Base-by-base conservation (phyloP, 2,329 filamentous ascomycete species). In the Fusarium poae region DNA sequence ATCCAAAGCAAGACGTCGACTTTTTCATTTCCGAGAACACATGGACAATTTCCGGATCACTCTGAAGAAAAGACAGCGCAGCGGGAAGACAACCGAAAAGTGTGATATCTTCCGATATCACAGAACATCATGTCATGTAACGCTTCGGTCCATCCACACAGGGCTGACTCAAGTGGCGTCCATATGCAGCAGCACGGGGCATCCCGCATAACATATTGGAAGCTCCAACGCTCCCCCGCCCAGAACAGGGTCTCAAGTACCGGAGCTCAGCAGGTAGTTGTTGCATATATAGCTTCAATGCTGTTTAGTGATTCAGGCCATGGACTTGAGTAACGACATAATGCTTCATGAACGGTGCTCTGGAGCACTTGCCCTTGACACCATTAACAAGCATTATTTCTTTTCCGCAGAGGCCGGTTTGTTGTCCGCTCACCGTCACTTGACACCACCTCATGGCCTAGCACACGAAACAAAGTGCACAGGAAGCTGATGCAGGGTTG, bases 371-470 rank as follows among this genome's bases (percentile, higher is more conserved):
- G 65, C 46, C 55, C 62, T 57, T 64, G 16, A 50, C 25, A 51
- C 16, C 46, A 43, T 39, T 23, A 32, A 12, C 10, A 50, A 56
- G 40, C 20, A 44, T 44, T 40, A 25, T 51, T 48, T 35, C 35
- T 58, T 48, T 59, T 65, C 62, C 62, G 53, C 10, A 43, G 46
- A 49, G 27, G 32, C 63, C 30, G 50, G 43, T 42, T 68, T 39
- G 51, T 61, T 53, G 51, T 55, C 60, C 44, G 49, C 69, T 71
- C 71, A 74, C 71, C 71, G 71, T 73, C 67, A 73, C 73, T 73
- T 73, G 58, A 62, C 65, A 69, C 56, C 64, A 65, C 64, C 62
- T 51, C 16, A 34, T 54, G 52, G 35, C 52, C 40, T 50, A 27
- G 40, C 66, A 46, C 58, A 68, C 51, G 64, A 62, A 67, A 66